Evolutionary conservation across 345 rosid species (phyloP), one percentile per base, ranked within the genome.

Genomic region (Anastatica hierochuntica): DNA sequence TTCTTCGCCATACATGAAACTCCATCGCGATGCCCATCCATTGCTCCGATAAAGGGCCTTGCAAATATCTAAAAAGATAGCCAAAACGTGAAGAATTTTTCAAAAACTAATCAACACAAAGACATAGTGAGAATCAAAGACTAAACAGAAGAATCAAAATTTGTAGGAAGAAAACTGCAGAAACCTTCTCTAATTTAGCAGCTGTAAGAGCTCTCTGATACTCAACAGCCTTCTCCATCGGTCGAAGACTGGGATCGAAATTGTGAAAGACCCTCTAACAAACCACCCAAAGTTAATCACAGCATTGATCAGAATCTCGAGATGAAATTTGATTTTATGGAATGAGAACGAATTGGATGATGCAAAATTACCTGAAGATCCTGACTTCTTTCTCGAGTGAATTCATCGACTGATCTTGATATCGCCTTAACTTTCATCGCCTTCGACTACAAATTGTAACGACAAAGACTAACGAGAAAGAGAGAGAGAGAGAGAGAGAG

Each of bases 1-100:
- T 92, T 88, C 78, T 92, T 92, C 0, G 99, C 97, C 97, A 92
- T 83, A 71, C 89, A 92, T 0, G 94, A 83, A 43, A 92, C 40
- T 7, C 85, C 80, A 76, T 92, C 97, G 6, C 74, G 48, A 68
- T 92, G 98, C 2, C 84, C 97, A 47, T 92, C 98, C 98, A 92
- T 85, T 40, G 98, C 98, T 30, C 90, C 97, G 18, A 92, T 18
- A 54, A 92, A 88, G 0, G 97, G 98, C 72, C 84, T 81, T 4
- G 98, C 98, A 63, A 81, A 92, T 54, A 92, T 80, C 97, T 92
- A 74, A 19, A 33, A 11, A 41, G 12, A 30, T 7, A 29, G 3
- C 4, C 58, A 33, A 34, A n/a, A n/a, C 29, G 56, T n/a, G 19
- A 37, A 5, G 26, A 10, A 7, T 8, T 54, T 26, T 14, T 4